A percentile compares a stretch with the other conserved stretches of the same genome.
These are phyloP conservation scores for Castanea mollissima DNA, from an alignment of 306 rosid genomes.

Conservation along the genomic window DNA sequence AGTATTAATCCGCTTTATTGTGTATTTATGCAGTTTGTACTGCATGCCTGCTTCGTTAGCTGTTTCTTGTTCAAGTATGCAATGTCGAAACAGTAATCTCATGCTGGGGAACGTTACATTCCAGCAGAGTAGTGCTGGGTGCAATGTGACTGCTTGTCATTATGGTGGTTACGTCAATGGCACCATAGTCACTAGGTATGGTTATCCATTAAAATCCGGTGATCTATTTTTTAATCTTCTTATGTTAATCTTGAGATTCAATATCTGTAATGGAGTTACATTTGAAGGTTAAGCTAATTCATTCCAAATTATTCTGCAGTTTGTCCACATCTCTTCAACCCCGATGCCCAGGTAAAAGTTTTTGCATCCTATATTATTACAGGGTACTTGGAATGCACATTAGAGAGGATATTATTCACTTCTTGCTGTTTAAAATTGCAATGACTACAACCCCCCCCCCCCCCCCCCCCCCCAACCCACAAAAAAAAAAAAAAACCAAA, in stretches of 20 bases:
- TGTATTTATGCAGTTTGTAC: slow-evolving; percentile 58
- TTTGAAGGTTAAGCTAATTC: slow-evolving; percentile 18
- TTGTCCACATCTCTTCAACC: slow-evolving; percentile 80
- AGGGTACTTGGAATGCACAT: slow-evolving; percentile 5
- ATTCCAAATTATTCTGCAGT: slow-evolving; percentile 41
- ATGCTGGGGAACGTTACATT: slow-evolving; percentile 80
- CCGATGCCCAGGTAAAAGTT: slow-evolving; percentile 83
- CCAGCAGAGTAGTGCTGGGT: slow-evolving; percentile 80
- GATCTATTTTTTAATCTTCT: slow-evolving; percentile 5
- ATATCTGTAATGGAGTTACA: background rate
- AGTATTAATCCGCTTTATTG: slow-evolving; percentile 13
- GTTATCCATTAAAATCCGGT: background rate
- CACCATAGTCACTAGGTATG: slow-evolving; percentile 74
- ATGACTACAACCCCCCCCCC: background rate
- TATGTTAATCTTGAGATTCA: slow-evolving; percentile 2
- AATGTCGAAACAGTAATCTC: slow-evolving; percentile 79
- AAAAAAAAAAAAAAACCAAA: no score
- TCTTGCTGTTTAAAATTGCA: background rate
- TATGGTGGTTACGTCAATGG: slow-evolving; percentile 84
- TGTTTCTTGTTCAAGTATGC: slow-evolving; percentile 98
- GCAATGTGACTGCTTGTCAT: slow-evolving; percentile 84
- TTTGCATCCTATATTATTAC: background rate
- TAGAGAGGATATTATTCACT: background rate
- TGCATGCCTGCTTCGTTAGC: slow-evolving; percentile 97
- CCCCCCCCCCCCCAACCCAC: background rate